These are phyloP conservation scores for Solanum hybrid DNA, from an alignment of 305 asterid genomes.

Conservation along the genomic window DNA sequence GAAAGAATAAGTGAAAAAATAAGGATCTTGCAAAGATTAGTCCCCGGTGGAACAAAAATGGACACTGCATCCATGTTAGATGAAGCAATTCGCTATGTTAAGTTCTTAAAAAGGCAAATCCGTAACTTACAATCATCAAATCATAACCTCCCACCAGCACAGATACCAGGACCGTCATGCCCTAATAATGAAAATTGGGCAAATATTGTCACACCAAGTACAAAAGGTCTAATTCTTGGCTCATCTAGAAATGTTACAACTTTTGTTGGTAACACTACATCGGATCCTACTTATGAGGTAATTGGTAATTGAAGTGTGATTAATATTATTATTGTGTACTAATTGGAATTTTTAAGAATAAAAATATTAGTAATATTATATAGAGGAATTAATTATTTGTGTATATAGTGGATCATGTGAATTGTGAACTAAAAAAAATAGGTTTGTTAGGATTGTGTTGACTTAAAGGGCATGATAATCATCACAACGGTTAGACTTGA, in stretches of 20 bases:
- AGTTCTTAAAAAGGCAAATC: constrained; percentile 69
- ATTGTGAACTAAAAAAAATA: constrained; percentile 14
- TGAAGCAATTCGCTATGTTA: constrained; percentile 74
- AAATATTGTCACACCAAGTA: not conserved
- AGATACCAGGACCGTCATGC: not conserved
- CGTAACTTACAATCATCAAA: constrained; percentile 32
- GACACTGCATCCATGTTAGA: constrained; percentile 92
- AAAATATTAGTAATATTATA: not conserved
- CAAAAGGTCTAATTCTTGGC: not conserved
- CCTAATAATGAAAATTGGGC: constrained; percentile 18
- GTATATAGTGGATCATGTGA: not conserved
- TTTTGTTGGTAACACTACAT: constrained; percentile 19
- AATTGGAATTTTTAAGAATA: not conserved
- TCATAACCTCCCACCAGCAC: constrained; percentile 17
- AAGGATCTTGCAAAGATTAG: constrained; percentile 68
- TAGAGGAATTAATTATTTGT: not conserved
- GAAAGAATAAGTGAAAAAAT: constrained; percentile 82
- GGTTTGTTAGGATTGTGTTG: constrained; percentile 84
- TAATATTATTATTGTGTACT: not conserved
- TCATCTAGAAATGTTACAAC: constrained; percentile 10
- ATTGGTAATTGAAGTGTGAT: constrained; percentile 10
- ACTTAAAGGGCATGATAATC: constrained; percentile 30
- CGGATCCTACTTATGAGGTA: constrained; percentile 27
- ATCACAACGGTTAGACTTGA: constrained; percentile 32
- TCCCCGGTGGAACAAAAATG: constrained; percentile 82